Evolutionary conservation across 805 yeast genomes (phyloP).

Genomic region (Cyberlindnera galapagoensis): DNA sequence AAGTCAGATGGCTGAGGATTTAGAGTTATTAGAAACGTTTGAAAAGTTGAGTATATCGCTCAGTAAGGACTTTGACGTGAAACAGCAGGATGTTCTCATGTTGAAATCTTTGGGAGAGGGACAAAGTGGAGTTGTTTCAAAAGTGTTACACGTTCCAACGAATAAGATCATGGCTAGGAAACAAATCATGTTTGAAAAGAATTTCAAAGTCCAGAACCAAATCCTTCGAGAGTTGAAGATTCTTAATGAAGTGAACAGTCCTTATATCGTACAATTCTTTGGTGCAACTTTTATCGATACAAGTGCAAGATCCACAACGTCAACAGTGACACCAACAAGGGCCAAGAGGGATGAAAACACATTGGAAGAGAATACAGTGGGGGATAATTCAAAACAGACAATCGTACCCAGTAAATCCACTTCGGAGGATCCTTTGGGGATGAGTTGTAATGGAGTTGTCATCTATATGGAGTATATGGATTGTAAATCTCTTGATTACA

Average conservation of each 20-base stretch:
- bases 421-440: constrained; percentile 17
- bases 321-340: constrained; percentile 9
- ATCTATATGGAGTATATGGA: constrained; percentile 96
- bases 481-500: constrained; percentile 85
- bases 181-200: constrained; percentile 78
- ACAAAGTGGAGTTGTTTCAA: constrained; percentile 87
- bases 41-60: constrained; percentile 46
- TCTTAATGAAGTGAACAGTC: constrained; percentile 81
- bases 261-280: constrained; percentile 80
- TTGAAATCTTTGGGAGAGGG: constrained; percentile 85
- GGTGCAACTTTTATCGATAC: constrained; percentile 73
- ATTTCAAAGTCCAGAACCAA: constrained; percentile 71
- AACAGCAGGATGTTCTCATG: constrained; percentile 63
- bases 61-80: constrained; percentile 45
- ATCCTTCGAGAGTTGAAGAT: constrained; percentile 84
- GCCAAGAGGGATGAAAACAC: constrained; percentile 1
- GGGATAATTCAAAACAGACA: background rate
- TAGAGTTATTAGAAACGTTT: constrained; percentile 35
- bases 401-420: constrained; percentile 8
- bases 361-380: background rate
- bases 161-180: constrained; percentile 88
- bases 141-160: constrained; percentile 84
- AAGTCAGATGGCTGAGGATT: constrained; percentile 25
- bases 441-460: constrained; percentile 56
- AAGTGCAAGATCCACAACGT: constrained; percentile 5